Conservation (phyloP, 768 basidiomycete genomes). For the Pulveroboletus sp. region DNA sequence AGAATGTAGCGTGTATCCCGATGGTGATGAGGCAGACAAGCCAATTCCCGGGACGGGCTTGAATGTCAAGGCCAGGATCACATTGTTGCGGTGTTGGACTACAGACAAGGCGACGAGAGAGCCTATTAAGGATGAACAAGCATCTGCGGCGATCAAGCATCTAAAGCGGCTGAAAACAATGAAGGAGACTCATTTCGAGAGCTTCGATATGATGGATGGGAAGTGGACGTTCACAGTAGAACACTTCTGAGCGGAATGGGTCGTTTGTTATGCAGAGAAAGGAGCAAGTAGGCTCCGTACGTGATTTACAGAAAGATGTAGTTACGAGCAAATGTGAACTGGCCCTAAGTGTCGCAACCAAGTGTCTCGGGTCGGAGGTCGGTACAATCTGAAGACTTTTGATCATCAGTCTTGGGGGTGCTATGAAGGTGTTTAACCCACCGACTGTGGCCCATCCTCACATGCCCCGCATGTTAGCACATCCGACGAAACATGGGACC, state of each 20-base stretch:
- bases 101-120: constrained; percentile 88
- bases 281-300: not conserved
- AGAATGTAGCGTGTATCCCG: constrained; percentile 92
- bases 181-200: constrained; percentile 80
- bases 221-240: constrained; percentile 93
- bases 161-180: constrained; percentile 79
- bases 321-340: constrained; percentile 3
- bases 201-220: constrained; percentile 74
- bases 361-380: not conserved
- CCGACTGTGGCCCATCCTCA: not conserved
- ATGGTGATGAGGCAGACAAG: constrained; percentile 80
- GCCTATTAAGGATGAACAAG: constrained; percentile 76
- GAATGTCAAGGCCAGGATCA: constrained; percentile 80
- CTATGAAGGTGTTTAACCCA: constrained; percentile 14
- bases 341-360: constrained; percentile 5
- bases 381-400: not conserved
- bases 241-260: constrained; percentile 62
- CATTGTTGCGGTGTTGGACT: constrained; percentile 79
- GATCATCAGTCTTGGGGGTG: no score
- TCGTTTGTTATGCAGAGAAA: not conserved
- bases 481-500: constrained; percentile 45
- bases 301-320: constrained; percentile 13
- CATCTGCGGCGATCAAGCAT: constrained; percentile 66
- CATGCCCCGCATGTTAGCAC: constrained; percentile 12
- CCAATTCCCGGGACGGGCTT: constrained; percentile 80